Percentiles rank a stretch among this genome's conserved stretches.
Evolutionary conservation across 2,329 filamentous ascomycete species (phyloP).

Genomic region (Cladosporium sp.): DNA sequence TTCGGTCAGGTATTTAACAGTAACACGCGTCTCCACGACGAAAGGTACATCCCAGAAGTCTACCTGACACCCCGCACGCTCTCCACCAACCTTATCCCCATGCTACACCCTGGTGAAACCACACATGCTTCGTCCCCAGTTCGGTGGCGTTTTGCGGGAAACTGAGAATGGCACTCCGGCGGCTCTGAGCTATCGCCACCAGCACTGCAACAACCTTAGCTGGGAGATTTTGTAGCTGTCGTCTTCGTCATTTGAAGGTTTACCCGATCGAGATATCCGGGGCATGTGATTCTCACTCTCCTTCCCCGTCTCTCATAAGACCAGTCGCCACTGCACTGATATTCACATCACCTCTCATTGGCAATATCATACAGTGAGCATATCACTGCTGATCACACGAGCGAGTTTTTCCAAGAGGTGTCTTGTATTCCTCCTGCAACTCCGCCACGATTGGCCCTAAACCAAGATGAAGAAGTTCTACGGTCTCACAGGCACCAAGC

Average conservation of each 20-base stretch:
- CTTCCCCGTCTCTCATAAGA: neutral
- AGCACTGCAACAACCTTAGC: neutral
- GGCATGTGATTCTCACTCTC: neutral
- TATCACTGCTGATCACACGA: neutral
- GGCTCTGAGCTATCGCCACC: neutral
- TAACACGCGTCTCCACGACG: neutral
- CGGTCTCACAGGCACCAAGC: constrained; percentile 42
- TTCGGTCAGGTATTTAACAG: neutral
- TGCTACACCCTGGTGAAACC: neutral
- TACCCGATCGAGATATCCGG: constrained; percentile 15
- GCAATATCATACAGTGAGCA: neutral
- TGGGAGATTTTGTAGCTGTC: neutral
- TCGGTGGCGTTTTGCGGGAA: constrained; percentile 14
- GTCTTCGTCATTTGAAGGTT: constrained; percentile 13
- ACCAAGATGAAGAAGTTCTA: constrained; percentile 34
- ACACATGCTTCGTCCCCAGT: neutral
- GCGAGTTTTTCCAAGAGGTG: neutral
- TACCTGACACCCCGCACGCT: constrained; percentile 4
- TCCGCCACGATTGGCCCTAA: neutral
- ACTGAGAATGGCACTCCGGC: constrained; percentile 14
- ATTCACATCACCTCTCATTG: neutral
- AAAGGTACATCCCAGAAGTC: neutral
- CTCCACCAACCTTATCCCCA: constrained; percentile 14
- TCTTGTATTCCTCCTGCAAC: neutral
- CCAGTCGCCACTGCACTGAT: neutral